Evolutionary conservation across 176 grass and related monocot genomes (phyloP), one percentile per base, ranked within the genome.

Genomic region (Metroxylon sagu): DNA sequence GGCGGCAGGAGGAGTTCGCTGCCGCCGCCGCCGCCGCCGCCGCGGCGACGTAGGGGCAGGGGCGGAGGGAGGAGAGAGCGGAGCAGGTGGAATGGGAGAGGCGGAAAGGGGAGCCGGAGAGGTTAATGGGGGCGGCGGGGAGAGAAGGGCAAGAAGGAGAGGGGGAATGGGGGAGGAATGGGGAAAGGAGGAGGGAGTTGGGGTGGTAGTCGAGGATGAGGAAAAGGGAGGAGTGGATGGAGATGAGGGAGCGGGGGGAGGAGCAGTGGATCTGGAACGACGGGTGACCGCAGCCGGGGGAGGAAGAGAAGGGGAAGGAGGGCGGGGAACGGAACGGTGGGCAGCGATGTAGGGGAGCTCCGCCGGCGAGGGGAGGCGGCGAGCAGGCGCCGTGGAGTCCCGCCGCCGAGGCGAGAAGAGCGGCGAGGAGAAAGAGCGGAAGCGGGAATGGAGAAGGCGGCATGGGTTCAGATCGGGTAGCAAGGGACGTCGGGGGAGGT

Each of bases 91-190:
- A 21, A 0, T 21, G 19, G 3, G 73, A 66, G n/a, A 61, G 62
- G 29, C 6, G 54, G 70, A 82, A 82, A 6, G 79, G 79, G 14
- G 79, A 76, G 50, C 65, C 26, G 49, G 79, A 76, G 67, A 82
- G 31, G 66, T 65, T 31, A 4, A 82, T 48, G 1, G 73, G 60
- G 55, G 16, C 51, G 25, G 19, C 23, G 26, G 76, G 76, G 48
- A 82, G 66, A 4, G 50, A 29, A 23, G 67, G 49, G 19, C 71
- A 81, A 1, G 57, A 6, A 49, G 49, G 53, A 54, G 79, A 71
- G 67, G 66, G 56, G 31, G 61, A 50, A 26, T 25, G 26, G 50
- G 59, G 10, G 14, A 26, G 15, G 6, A 29, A 19, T 18, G 55
- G 56, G 16, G 74, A 49, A 6, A 71, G 73, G 60, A 72, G 52